phyloP scores from a whole-genome alignment of 2,329 filamentous ascomycete species.

The Akanthomyces muscarius region DNA sequence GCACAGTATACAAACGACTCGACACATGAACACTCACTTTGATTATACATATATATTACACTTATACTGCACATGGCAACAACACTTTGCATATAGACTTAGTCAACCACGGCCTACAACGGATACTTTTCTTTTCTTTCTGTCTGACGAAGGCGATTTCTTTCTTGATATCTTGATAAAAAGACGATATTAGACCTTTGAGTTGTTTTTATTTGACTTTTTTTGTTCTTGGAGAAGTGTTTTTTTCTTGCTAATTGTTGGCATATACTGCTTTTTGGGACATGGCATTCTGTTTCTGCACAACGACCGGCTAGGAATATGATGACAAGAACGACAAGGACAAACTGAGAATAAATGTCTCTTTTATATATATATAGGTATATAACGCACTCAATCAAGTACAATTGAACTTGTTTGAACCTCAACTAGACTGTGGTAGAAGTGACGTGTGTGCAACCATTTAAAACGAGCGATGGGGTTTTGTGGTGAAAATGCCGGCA shows the following conservation, averaged over 20 bases:
- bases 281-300: neutral
- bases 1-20: conserved; percentile 1
- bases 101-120: conserved; percentile 7
- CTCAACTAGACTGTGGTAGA: neutral
- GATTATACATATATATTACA: conserved; percentile 4
- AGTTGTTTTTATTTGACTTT: neutral
- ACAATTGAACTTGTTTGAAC: neutral
- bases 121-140: neutral
- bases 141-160: neutral
- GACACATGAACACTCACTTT: neutral
- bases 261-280: neutral
- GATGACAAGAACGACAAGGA: conserved; percentile 1
- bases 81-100: conserved; percentile 4
- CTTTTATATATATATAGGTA: conserved; percentile 1
- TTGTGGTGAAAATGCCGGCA: too few species aligned
- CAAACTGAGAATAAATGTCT: conserved; percentile 16
- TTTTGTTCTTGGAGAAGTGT: neutral
- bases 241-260: neutral
- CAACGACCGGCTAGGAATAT: neutral
- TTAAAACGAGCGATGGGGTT: too few species aligned
- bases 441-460: too few species aligned
- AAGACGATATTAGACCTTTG: neutral
- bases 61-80: conserved; percentile 2
- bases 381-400: neutral
- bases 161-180: neutral